phyloP scores from a whole-genome alignment of 1,284 basidiomycete genomes.

The Ganoderma multipileum region DNA sequence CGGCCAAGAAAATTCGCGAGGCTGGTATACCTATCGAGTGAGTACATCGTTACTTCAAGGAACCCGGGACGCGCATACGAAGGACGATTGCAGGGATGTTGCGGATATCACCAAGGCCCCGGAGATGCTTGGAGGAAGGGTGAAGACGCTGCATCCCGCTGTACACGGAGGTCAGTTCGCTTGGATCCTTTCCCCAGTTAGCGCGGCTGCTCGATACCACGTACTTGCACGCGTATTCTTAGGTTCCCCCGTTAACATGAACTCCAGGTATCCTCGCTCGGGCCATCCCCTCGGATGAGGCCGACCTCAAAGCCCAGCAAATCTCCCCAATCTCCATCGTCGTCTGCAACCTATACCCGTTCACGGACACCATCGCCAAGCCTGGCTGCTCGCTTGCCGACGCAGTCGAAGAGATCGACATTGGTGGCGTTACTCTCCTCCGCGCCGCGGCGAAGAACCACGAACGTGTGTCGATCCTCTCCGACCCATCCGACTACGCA shows the following conservation, averaged over 20 bases:
- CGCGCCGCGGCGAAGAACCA: slow-evolving; percentile 99
- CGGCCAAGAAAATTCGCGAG: slow-evolving; percentile 97
- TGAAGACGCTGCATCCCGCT: slow-evolving; percentile 99
- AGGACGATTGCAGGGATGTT: slow-evolving; percentile 77
- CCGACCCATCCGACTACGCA: slow-evolving; percentile 93
- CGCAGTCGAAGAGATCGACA: slow-evolving; percentile 98
- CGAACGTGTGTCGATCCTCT: slow-evolving; percentile 90
- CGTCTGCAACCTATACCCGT: slow-evolving; percentile 99
- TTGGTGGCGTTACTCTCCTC: slow-evolving; percentile 97
- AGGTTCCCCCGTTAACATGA: background rate
- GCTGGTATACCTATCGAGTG: slow-evolving; percentile 92
- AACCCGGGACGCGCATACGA: background rate
- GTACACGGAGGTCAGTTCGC: slow-evolving; percentile 88
- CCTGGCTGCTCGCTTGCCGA: slow-evolving; percentile 91
- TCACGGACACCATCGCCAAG: slow-evolving; percentile 89
- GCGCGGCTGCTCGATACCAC: background rate
- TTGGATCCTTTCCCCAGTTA: background rate
- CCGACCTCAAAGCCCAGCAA: slow-evolving; percentile 80
- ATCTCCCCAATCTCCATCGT: slow-evolving; percentile 94
- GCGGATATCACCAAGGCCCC: slow-evolving; percentile 98
- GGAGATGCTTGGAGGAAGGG: slow-evolving; percentile 99
- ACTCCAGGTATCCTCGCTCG: slow-evolving; percentile 88
- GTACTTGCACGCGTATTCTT: slow-evolving; percentile 1
- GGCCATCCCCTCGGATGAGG: slow-evolving; percentile 85
- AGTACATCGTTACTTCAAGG: slow-evolving; percentile 35